Percentiles rank a stretch among this genome's conserved stretches.
Conservation (phyloP, 208 protist species). For the Acanthamoeba royreba region DNA sequence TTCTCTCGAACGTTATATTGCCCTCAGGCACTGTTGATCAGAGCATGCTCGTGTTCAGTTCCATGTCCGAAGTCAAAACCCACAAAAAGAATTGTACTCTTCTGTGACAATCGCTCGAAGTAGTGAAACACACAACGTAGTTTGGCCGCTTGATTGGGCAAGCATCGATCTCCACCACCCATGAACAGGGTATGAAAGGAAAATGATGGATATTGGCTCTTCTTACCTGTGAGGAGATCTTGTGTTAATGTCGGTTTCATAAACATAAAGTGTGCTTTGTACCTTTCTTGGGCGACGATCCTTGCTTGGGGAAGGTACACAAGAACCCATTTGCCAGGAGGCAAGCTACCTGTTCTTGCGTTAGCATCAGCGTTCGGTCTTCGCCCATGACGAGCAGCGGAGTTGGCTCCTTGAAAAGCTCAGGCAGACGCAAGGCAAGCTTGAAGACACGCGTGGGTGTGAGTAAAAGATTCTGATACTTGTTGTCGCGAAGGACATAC, state of each 20-base stretch:
- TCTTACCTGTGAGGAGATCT: neutral
- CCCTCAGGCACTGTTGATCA: neutral
- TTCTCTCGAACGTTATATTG: neutral
- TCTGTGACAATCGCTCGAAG: neutral
- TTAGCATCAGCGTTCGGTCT: neutral
- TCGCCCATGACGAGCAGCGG: slow-evolving; percentile 5
- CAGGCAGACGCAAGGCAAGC: neutral
- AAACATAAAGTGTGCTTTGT: neutral
- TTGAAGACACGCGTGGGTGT: neutral
- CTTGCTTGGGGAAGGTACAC: slow-evolving; percentile 32
- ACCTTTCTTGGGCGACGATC: neutral
- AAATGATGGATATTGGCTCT: neutral
- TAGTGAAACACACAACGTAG: slow-evolving; percentile 44
- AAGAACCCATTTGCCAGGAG: slow-evolving; percentile 43
- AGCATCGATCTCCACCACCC: neutral
- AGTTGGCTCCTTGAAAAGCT: neutral
- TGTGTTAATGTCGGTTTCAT: neutral
- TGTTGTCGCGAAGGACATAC: neutral
- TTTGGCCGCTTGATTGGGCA: slow-evolving; percentile 28
- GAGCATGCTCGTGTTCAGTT: too few species aligned
- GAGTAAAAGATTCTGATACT: neutral
- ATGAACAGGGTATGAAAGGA: slow-evolving; percentile 31
- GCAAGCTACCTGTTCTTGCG: slow-evolving; percentile 27
- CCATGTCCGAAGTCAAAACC: neutral
- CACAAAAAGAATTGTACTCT: neutral